These are phyloP conservation scores for Clonostachys byssicola DNA, from an alignment of 2,329 filamentous ascomycete genomes.

Conservation along the genomic window DNA sequence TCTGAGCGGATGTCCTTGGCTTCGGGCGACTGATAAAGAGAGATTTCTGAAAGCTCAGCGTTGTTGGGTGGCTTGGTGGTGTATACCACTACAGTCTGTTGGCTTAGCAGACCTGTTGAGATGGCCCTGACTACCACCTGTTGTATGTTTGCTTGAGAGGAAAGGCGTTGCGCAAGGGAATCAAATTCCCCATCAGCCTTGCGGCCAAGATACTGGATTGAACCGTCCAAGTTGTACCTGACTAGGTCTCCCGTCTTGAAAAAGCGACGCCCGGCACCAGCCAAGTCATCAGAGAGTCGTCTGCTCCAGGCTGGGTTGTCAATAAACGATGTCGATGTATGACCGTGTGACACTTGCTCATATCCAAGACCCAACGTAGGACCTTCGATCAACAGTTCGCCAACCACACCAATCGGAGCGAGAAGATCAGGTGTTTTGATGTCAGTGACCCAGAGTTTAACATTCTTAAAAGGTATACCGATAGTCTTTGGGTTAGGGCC, in stretches of 20 bases:
- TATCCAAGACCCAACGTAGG: slow-evolving; percentile 42
- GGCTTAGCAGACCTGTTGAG: too few species aligned
- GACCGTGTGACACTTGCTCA: slow-evolving; percentile 22
- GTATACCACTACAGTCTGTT: too few species aligned
- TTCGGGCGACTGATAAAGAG: background rate
- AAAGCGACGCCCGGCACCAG: too few species aligned
- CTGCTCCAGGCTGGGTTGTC: background rate
- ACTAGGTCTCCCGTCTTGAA: slow-evolving; percentile 45
- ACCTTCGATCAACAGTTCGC: slow-evolving; percentile 12
- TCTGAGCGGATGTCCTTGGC: slow-evolving; percentile 3
- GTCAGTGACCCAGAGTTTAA: slow-evolving; percentile 8
- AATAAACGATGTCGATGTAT: slow-evolving; percentile 19
- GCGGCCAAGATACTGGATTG: slow-evolving; percentile 31
- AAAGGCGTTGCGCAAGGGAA: slow-evolving; percentile 21
- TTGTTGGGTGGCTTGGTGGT: too few species aligned
- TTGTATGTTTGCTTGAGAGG: slow-evolving; percentile 2
- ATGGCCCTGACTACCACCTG: background rate
- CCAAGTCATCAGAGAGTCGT: too few species aligned
- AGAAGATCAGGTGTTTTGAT: slow-evolving; percentile 7
- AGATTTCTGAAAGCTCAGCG: background rate
- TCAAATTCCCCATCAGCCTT: slow-evolving; percentile 20
- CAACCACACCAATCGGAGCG: slow-evolving; percentile 8
- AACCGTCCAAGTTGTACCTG: slow-evolving; percentile 30
- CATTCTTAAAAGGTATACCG: slow-evolving; percentile 15
- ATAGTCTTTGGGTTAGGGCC: background rate